Conservation (phyloP, 495 filamentous ascomycete genomes). For the Opeltia flavorubescens region DNA sequence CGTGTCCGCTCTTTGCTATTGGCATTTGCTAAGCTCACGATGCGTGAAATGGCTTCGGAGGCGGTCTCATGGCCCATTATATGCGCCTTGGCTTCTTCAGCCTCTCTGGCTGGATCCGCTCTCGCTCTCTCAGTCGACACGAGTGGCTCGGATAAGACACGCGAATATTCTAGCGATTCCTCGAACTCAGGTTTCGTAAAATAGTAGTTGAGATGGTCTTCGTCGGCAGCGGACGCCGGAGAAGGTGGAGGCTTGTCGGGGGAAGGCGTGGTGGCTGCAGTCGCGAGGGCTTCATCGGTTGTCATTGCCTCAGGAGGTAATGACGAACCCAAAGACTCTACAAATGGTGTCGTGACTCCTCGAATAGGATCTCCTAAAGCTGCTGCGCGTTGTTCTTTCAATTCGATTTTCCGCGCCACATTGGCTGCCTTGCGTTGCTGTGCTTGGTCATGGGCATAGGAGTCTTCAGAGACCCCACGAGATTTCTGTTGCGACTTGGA, state of each 20-base stretch:
- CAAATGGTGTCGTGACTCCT: slow-evolving; percentile 65
- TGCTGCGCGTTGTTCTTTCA: slow-evolving; percentile 44
- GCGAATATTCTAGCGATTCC: slow-evolving; percentile 46
- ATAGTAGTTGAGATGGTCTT: slow-evolving; percentile 54
- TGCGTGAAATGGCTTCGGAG: slow-evolving; percentile 54
- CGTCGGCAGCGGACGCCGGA: slow-evolving; percentile 29
- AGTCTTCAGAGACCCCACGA: slow-evolving; percentile 38
- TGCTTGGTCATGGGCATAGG: slow-evolving; percentile 55
- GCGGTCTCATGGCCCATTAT: slow-evolving; percentile 37
- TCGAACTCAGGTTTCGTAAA: slow-evolving; percentile 50
- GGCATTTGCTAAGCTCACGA: slow-evolving; percentile 59
- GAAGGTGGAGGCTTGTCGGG: slow-evolving; percentile 22
- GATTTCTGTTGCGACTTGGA: slow-evolving; percentile 24
- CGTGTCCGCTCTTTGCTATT: slow-evolving; percentile 61
- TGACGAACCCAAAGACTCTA: slow-evolving; percentile 61
- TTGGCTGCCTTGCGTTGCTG: slow-evolving; percentile 71
- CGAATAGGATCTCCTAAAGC: slow-evolving; percentile 62
- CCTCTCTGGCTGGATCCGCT: slow-evolving; percentile 33
- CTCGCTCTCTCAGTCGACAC: slow-evolving; percentile 20
- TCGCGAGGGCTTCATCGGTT: slow-evolving; percentile 4
- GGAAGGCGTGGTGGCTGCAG: slow-evolving; percentile 13
- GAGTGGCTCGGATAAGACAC: slow-evolving; percentile 45
- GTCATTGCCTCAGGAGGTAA: slow-evolving; percentile 18
- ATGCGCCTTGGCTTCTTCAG: slow-evolving; percentile 21
- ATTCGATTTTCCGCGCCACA: slow-evolving; percentile 51